Evolutionary conservation across 768 basidiomycete species (phyloP), one percentile per base, ranked within the genome.

Genomic region (Boletus sp.): DNA sequence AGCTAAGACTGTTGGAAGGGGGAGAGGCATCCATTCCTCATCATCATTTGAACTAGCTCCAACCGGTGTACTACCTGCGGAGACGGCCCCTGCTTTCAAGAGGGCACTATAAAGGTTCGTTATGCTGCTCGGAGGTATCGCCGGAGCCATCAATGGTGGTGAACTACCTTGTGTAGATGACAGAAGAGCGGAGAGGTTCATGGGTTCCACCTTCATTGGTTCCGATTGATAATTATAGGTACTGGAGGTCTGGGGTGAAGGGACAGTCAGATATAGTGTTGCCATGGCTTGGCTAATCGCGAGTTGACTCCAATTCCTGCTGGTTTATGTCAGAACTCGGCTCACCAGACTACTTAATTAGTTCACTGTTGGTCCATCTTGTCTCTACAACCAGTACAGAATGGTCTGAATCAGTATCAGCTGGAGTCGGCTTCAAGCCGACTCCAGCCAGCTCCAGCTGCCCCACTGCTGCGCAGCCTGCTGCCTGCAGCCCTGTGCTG

Each of bases 71-170:
- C 75, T 77, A 44, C 75, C 78, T 40, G 79, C 75, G 24, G 84
- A 78, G 24, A 92, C 83, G 9, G 92, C 81, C 55, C 92, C 92
- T n/a, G 91, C 87, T 71, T 87, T 90, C 52, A 91, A 68, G 28
- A 94, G 78, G 3, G 86, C 84, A 42, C 83, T 84, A 57, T 86
- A 80, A 36, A 92, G 75, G 66, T 78, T 81, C 32, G 81, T 68
- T 56, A 90, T 83, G 63, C 79, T 79, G 62, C 50, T 67, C 2
- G 68, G 52, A 20, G 73, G 60, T 4, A 63, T 33, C 5, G 67
- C 50, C 2, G 71, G 50, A n/a, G 64, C 54, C 12, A 70, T 60
- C 6, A 69, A 54, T 9, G 71, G 49, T 3, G 3, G 24, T 2
- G 63, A 36, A 59, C 66, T 63, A 3, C 71, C 46, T 35, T 69